Base-by-base conservation (phyloP, 495 filamentous ascomycete species). In the Aspergillus leporis region DNA sequence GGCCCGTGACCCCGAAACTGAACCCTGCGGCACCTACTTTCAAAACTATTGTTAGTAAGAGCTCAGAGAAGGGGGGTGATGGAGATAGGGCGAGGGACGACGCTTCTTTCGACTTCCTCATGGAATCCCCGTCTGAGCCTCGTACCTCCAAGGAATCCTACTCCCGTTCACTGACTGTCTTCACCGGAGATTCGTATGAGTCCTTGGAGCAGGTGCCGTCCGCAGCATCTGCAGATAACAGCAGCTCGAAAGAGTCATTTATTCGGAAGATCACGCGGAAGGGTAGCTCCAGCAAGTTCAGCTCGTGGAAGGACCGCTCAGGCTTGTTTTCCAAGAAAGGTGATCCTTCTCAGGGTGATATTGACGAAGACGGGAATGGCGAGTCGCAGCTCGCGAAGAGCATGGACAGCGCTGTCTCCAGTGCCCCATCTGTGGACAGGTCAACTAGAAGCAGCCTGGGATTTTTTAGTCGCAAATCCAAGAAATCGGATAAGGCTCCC, bases 261-360 rank as follows among this genome's bases (percentile, higher is more conserved):
- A 83, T 87, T 61, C 82, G 86, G 59, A 89, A 90, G 66, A 83
- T 93, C 59, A 87, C 89, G 22, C 86, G 90, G 49, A 93, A 93
- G 67, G 83, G 89, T 55, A 90, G 87, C 72, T 89, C 88, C 19
- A 84, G 87, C 69, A 93, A 92, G 71, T 92, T 92, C 72, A 88
- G 85, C 65, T 83, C 88, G 6, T 89, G 87, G 61, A 87, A 90
- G 61, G 82, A 85, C 51, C 85, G 88, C 55, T 83, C 81, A 22
- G 78, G 81, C 18, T 68, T 85, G 6, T 82, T 87, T 52, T 86
- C 80, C 41, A 90, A 88, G 70, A 88, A 87, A 58, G 83, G 81
- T 18, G 78, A 82, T 51, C 72, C 81, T 18, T 70, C 75, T 30
- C 78, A 78, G 53, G 75, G 73, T 41, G 79, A 83, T 55, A 74